Evolutionary conservation across 1,284 basidiomycete species (phyloP).

Genomic region (Pisolithus thermaeus): DNA sequence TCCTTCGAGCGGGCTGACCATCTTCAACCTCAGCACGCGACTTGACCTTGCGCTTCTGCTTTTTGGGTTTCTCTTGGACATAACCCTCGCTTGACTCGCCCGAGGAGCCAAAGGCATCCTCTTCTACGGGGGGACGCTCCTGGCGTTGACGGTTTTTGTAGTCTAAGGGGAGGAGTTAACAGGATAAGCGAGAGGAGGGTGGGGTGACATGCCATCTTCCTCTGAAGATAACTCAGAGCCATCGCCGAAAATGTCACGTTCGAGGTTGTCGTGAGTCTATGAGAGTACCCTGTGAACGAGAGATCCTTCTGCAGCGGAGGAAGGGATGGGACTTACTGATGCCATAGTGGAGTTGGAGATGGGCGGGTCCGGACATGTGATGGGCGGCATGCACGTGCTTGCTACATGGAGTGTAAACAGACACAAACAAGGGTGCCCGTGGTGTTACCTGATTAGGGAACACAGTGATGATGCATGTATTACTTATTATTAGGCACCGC

Average conservation of each 20-base stretch:
- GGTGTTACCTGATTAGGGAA: neutral
- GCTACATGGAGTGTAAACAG: neutral
- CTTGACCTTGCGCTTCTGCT: slow-evolving; percentile 22
- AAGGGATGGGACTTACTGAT: neutral
- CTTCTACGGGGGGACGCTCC: slow-evolving; percentile 30
- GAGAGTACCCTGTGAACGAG: too few relatives aligned
- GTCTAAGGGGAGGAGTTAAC: slow-evolving; percentile 11
- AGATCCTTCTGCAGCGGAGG: neutral
- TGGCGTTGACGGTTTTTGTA: slow-evolving; percentile 30
- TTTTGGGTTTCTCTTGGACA: slow-evolving; percentile 43
- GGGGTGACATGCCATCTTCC: slow-evolving; percentile 47
- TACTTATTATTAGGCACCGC: neutral
- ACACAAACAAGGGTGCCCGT: slow-evolving; percentile 16
- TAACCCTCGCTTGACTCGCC: slow-evolving; percentile 66
- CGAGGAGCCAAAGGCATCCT: slow-evolving; percentile 45
- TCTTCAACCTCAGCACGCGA: slow-evolving; percentile 19
- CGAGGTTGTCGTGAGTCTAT: slow-evolving; percentile 36
- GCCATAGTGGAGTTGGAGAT: slow-evolving; percentile 5
- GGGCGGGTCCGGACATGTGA: neutral
- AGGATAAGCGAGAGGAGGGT: rapidly evolving
- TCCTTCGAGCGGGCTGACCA: slow-evolving; percentile 40
- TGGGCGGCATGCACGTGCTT: neutral
- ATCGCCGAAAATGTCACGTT: slow-evolving; percentile 69
- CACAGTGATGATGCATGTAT: neutral
- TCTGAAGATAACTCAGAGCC: slow-evolving; percentile 73